These are phyloP conservation scores for Taxawa tesnikishii DNA, from an alignment of 2,329 filamentous ascomycete species.

Conservation along the genomic window DNA sequence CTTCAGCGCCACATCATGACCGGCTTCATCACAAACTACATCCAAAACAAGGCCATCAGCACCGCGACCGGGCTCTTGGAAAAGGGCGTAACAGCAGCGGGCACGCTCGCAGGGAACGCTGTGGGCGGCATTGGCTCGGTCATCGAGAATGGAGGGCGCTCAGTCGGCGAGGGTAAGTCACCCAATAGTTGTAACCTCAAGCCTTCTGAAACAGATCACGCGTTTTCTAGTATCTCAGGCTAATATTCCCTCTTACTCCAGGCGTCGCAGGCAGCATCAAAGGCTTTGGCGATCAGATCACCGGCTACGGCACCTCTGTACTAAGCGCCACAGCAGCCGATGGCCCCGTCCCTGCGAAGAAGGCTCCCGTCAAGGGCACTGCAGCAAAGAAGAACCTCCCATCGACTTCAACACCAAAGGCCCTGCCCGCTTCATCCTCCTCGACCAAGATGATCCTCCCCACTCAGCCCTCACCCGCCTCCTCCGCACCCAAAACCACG, in stretches of 20 bases:
- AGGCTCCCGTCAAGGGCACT: conserved; percentile 5
- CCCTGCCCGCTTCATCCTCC: conserved; percentile 8
- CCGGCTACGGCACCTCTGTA: conserved; percentile 20
- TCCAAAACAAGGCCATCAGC: conserved; percentile 18
- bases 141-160: conserved; percentile 19
- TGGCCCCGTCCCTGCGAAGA: conserved; percentile 12
- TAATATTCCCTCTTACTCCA: conserved; percentile 12
- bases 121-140: conserved; percentile 21
- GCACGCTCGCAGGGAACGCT: conserved; percentile 24
- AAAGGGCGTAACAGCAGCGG: conserved; percentile 22
- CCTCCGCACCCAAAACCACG: too few relatives aligned
- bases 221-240: not conserved
- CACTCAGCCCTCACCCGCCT: too few relatives aligned
- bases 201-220: not conserved
- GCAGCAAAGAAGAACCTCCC: conserved; percentile 4
- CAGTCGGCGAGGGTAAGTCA: conserved; percentile 19
- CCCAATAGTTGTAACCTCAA: not conserved
- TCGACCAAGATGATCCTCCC: too few relatives aligned
- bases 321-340: conserved; percentile 18
- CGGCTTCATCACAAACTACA: conserved; percentile 16
- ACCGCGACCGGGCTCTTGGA: conserved; percentile 18
- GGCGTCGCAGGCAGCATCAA: conserved; percentile 20
- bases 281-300: conserved; percentile 21
- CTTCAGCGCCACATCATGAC: too few relatives aligned
- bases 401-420: conserved; percentile 6